Conservation (phyloP, 1,139 yeast species). For the Saccharomyces hybrid region DNA sequence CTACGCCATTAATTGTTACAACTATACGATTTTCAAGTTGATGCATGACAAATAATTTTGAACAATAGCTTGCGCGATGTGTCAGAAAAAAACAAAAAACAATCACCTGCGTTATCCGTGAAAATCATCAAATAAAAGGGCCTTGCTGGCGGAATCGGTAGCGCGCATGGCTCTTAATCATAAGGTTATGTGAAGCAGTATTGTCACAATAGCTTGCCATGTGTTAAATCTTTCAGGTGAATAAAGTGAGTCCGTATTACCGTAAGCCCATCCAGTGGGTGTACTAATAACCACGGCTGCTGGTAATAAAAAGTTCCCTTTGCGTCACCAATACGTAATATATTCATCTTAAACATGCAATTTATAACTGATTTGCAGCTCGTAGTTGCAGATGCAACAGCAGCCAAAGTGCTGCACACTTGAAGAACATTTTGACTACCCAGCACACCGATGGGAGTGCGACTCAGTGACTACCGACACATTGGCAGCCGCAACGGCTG, state of each 20-base stretch:
- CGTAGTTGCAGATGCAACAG: neutral
- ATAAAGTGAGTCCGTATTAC: neutral
- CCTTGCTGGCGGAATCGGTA: neutral
- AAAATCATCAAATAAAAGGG: neutral
- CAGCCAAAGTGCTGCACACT: neutral
- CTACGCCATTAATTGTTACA: no score
- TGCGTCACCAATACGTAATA: neutral
- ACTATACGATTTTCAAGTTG: no score
- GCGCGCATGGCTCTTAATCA: no score
- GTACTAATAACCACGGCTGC: neutral
- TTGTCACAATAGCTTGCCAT: neutral
- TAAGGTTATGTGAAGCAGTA: neutral
- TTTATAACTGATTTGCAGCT: neutral
- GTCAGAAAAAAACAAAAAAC: no score
- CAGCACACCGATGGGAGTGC: neutral
- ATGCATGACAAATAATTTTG: no score
- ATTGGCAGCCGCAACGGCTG: neutral
- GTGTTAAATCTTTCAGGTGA: neutral
- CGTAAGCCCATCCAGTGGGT: neutral
- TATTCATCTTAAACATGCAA: neutral
- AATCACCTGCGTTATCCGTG: neutral
- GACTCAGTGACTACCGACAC: neutral
- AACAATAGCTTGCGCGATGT: no score
- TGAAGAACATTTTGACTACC: neutral
- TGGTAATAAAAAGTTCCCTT: neutral